Evolutionary conservation across 2,329 filamentous ascomycete genomes (phyloP), one percentile per base, ranked within the genome.

Genomic region (Penicillium sp.): DNA sequence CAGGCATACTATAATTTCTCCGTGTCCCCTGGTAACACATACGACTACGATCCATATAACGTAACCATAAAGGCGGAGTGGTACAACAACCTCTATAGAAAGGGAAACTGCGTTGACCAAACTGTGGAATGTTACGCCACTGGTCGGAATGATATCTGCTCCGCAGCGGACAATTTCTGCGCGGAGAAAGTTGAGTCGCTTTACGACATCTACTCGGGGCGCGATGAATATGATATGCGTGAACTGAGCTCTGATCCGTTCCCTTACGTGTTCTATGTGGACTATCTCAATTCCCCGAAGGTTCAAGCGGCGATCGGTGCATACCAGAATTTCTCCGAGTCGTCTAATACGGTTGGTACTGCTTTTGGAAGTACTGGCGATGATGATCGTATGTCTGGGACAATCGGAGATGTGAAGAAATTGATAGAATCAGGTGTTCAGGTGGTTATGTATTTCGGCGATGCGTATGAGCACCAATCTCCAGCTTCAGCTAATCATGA

Each of bases 61-160:
- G 75, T 71, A 9, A 76, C 78, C 2, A 69, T 79, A 27, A 75
- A 81, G 53, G 73, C 73, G 0, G 71, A 79, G 65, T 78, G 84
- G 69, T 83, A 83, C 74, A 84, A 86, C 71, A 81, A 81, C 60
- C 66, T 86, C 29, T 87, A 85, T 65, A 84, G 84, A 1, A 64
- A 75, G 2, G 84, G 84, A 29, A 86, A 86, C 67, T 87, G 85
- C 67, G 68, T 82, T 25, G 83, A 86, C 63, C 77, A 78, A 53
- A 79, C 82, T n/a, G 72, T 77, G 12, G 74, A 81, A 57, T 88
- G 85, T 76, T 79, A 80, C 57, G 74, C 74, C 1, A 77, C 75
- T 4, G 81, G 81, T 0, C 69, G 75, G 46, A 75, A 85, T 61
- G 69, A 74, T 5, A 69, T 84, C 45, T 88, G 85, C 72, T 64